Base-by-base conservation (phyloP, 306 rosid genomes). In the Gleditsia sinensis region DNA sequence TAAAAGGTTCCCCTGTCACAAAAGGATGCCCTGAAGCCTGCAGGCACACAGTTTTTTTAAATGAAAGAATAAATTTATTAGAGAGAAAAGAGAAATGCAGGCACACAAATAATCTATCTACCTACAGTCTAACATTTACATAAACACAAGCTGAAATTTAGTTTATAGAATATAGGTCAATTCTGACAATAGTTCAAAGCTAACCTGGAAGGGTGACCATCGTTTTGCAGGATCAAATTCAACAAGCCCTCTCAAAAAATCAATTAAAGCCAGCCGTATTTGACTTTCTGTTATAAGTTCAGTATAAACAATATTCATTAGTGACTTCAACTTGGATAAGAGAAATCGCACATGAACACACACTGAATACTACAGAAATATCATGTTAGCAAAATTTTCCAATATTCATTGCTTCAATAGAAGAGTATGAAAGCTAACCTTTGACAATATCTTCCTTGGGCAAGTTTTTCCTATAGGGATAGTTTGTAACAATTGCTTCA, bases 1-100 rank as follows among this genome's bases (percentile, higher is more conserved):
- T 95, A 82, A 95, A 95, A 79, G 99, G 98, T 82, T 92, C 98
- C 77, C 99, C 99, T 1, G 99, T 95, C 46, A 95, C 88, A 85
- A 95, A 95, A 80, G 99, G 99, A 81, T 95, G 99, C 82, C 89
- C 92, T 68, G 97, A 90, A 83, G 99, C 99, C 99, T 95, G 87
- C 83, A 83, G 42, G 79, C 58, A 79, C 45, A 81, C 33, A 71
- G 45, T 39, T 39, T 39, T 39, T 2, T 2, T 9, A 11, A 42
- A 10, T 9, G 2, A 10, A 12, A 42, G 1, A 42, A 42, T 40
- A 1, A 43, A 45, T 14, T 16, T 45, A 45, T 45, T 0, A 57
- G 11, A 2, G 19, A 36, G 21, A 36, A 21, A 61, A 36, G 4
- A 61, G 28, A 36, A 61, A 45, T 90, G 88, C 80, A 84, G 46